These are phyloP conservation scores for Leucocoprinus birnbaumii DNA, from an alignment of 768 basidiomycete genomes.

Conservation along the genomic window DNA sequence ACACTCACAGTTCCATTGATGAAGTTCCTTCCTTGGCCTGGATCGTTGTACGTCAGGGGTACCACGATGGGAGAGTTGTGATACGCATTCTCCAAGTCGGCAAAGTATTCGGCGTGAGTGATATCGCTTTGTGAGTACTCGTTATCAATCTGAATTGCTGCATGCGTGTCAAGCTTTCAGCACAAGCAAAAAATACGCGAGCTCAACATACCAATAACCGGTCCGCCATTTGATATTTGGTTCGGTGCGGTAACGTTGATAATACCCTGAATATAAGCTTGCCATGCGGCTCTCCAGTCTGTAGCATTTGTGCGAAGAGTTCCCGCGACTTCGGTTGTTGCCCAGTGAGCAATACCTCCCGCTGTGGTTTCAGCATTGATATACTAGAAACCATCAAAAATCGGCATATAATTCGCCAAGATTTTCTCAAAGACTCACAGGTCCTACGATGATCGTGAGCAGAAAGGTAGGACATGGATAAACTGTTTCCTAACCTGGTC, in stretches of 20 bases:
- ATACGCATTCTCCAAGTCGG: constrained; percentile 55
- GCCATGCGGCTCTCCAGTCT: constrained; percentile 71
- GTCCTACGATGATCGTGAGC: constrained; percentile 24
- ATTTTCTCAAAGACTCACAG: constrained; percentile 25
- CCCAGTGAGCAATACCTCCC: constrained; percentile 71
- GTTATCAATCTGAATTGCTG: constrained; percentile 52
- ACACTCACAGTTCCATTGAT: constrained; percentile 63
- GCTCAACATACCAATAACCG: constrained; percentile 58
- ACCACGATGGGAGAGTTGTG: constrained; percentile 56
- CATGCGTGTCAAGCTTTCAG: not conserved
- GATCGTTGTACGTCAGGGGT: constrained; percentile 75
- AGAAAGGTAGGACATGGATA: constrained; percentile 4
- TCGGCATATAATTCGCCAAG: not conserved
- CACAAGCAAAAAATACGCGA: not conserved
- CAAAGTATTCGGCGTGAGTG: constrained; percentile 55
- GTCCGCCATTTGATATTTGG: constrained; percentile 71
- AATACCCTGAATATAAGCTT: constrained; percentile 65
- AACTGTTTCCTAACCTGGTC: constrained; percentile 61
- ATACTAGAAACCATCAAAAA: constrained; percentile 32
- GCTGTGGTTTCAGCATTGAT: constrained; percentile 84
- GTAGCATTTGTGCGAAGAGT: constrained; percentile 70
- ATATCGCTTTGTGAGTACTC: constrained; percentile 59
- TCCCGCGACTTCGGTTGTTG: constrained; percentile 64
- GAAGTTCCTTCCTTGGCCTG: constrained; percentile 54
- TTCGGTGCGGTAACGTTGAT: constrained; percentile 57